Evolutionary conservation across 768 basidiomycete species (phyloP).

Genomic region (Russula foetens): DNA sequence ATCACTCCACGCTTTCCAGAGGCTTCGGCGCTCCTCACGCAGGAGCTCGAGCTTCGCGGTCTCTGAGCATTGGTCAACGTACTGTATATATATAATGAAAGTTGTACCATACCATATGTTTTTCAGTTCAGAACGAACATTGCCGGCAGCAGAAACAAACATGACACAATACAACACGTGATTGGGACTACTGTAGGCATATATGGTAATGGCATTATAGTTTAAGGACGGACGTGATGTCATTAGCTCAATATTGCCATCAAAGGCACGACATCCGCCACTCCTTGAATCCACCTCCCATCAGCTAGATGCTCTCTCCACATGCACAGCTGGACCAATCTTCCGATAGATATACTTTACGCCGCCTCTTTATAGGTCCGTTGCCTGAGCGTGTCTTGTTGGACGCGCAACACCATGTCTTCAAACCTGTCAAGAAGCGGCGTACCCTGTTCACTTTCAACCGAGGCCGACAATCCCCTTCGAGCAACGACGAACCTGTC

Average conservation of each 20-base stretch:
- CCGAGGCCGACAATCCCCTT: constrained; percentile 21
- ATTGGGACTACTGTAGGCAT: no score
- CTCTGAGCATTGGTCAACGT: not conserved
- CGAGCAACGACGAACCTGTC: constrained; percentile 32
- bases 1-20: constrained; percentile 16
- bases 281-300: constrained; percentile 5
- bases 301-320: constrained; percentile 2
- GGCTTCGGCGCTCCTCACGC: not conserved
- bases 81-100: not conserved
- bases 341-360: constrained; percentile 30
- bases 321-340: not conserved
- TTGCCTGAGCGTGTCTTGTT: constrained; percentile 55
- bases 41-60: constrained; percentile 11
- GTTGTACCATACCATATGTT: no score
- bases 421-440: constrained; percentile 14
- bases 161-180: no score
- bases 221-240: not conserved
- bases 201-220: no score
- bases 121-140: no score
- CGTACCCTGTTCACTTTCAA: constrained; percentile 19
- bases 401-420: constrained; percentile 18
- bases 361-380: constrained; percentile 67
- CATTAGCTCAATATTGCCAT: not conserved
- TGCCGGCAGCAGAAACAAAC: no score
- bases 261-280: not conserved